Evolutionary conservation across 257 asterid species (phyloP).

Genomic region (Solanum okadae): DNA sequence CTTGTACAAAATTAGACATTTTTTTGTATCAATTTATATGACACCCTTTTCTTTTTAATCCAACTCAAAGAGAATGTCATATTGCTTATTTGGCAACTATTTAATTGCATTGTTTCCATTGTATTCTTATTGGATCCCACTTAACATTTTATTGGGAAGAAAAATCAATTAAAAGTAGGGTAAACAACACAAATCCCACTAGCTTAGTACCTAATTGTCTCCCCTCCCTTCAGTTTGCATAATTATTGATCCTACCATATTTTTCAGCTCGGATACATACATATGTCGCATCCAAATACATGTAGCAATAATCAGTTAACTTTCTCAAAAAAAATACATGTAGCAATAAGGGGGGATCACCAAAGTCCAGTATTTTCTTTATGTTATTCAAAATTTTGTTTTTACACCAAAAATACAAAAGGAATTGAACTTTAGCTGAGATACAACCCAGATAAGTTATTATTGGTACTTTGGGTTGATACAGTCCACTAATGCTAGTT

Average conservation of each 20-base stretch:
- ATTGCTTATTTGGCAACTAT: background rate
- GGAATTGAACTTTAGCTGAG: background rate
- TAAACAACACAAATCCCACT: background rate
- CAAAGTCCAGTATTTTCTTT: background rate
- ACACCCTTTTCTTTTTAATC: background rate
- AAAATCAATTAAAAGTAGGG: background rate
- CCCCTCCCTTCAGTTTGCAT: background rate
- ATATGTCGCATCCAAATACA: background rate
- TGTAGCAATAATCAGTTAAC: no score
- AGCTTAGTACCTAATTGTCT: background rate
- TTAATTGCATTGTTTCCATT: background rate
- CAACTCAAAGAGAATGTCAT: background rate
- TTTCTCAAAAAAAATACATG: no score
- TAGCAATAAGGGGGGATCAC: background rate
- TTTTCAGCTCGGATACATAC: background rate
- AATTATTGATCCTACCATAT: background rate
- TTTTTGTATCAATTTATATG: background rate
- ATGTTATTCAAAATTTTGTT: background rate
- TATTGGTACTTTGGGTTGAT: background rate
- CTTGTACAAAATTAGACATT: background rate
- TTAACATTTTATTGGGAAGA: background rate
- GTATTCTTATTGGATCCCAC: background rate
- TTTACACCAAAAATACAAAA: background rate
- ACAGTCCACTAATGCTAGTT: background rate
- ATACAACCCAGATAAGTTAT: background rate